Conservation (phyloP, 768 basidiomycete genomes). For the Lactarius hatsudake region DNA sequence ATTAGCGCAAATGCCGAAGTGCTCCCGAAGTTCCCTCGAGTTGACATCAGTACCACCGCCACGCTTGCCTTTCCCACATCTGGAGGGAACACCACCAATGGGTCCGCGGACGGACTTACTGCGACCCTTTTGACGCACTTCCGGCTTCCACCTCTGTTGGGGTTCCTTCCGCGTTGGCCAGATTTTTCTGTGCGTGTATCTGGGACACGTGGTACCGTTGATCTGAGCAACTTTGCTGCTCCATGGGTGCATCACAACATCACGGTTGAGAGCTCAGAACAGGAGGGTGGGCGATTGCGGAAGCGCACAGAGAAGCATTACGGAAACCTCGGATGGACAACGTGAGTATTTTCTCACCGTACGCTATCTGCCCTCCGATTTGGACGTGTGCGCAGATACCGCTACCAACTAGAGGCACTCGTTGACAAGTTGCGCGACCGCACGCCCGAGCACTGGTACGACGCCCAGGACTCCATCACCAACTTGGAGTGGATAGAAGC, state of each 20-base stretch:
- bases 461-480: constrained; percentile 20
- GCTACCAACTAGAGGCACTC: constrained; percentile 57
- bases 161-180: constrained; percentile 30
- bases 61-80: constrained; percentile 29
- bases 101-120: constrained; percentile 14
- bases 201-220: constrained; percentile 39
- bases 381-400: constrained; percentile 36
- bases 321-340: constrained; percentile 49
- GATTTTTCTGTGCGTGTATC: constrained; percentile 33
- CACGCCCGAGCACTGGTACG: constrained; percentile 40
- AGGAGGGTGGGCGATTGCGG: constrained; percentile 27
- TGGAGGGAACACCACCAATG: background rate
- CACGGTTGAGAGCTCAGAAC: constrained; percentile 34
- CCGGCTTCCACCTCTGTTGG: constrained; percentile 25
- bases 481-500: constrained; percentile 26
- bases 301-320: constrained; percentile 46
- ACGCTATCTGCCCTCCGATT: background rate
- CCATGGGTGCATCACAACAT: constrained; percentile 50
- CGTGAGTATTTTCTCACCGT: constrained; percentile 29
- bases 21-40: constrained; percentile 13
- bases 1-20: constrained; percentile 21
- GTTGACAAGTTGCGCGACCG: constrained; percentile 49
- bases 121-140: constrained; percentile 23
- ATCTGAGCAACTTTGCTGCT: constrained; percentile 41
- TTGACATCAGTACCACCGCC: constrained; percentile 33